Base-by-base conservation (phyloP, 371 early-diverging fungal genomes). In the Mucor sp. region DNA sequence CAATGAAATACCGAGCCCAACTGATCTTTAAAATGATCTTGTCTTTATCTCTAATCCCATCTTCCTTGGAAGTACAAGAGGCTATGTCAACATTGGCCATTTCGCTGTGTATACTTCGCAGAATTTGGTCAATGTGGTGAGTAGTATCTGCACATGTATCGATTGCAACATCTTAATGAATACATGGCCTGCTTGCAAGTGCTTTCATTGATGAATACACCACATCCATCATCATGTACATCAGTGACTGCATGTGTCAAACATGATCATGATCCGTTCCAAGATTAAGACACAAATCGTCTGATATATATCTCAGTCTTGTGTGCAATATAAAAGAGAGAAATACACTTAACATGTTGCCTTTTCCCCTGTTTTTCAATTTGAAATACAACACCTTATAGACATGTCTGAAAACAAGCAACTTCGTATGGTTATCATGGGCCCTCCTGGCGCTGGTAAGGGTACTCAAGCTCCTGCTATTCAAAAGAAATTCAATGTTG, bases 381-480 rank as follows among this genome's bases (percentile, higher is more conserved):
- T 83, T 47, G 81, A 83, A 60, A 77, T 35, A 30, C 79, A 76
- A 70, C 79, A 9, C 37, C 37, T 35, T 35, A 70, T 68, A 43
- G 71, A 70, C 7, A 77, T 77, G 44, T 58, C 75, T 35, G 78
- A 78, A 50, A 78, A 78, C 66, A 60, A 79, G 58, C 72, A 74
- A 61, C 84, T 93, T 56, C 90, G 94, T 78, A 92, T 92, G 95
- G 91, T 98, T 81, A 90, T 98, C 84, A 94, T 98, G 92, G 99
- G 99, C 60, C 97, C 99, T 55, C 99, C 98, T 64, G 95, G 95
- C 76, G 91, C 97, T 58, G 98, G 97, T 90, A 99, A 99, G 89
- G 99, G 99, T 39, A 99, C 99, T 64, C 99, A 99, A 88, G 93
- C 98, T 25, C 97, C 97, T 59, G 83, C 82, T 60, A 95, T 99